phyloP scores from a whole-genome alignment of 768 basidiomycete species.

The Lanmaoa rubissima region DNA sequence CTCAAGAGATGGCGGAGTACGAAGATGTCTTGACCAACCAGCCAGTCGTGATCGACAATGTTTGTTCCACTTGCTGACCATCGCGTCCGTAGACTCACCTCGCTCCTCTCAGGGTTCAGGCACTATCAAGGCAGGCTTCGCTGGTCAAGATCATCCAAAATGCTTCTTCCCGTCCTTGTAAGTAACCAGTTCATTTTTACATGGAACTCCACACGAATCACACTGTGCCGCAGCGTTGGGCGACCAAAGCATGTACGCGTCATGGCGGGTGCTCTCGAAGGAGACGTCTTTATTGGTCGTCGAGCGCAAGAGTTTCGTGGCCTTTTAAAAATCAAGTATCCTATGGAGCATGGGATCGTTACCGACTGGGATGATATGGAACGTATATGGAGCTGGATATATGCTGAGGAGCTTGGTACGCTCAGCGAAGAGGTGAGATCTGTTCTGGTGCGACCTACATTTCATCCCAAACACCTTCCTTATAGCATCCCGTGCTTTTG shows the following conservation, averaged over 20 bases:
- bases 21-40: conserved; percentile 97
- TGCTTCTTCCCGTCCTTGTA: conserved; percentile 99
- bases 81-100: conserved; percentile 25
- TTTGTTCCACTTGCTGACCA: conserved; percentile 39
- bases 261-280: conserved; percentile 96
- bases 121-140: conserved; percentile 98
- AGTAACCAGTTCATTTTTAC: conserved; percentile 43
- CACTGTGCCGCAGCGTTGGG: conserved; percentile 64
- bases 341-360: conserved; percentile 98
- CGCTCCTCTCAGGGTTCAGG: conserved; percentile 79
- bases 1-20: conserved; percentile 69
- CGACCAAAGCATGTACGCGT: conserved; percentile 96
- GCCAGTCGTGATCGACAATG: conserved; percentile 98
- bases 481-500: conserved; percentile 91
- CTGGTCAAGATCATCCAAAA: conserved; percentile 98
- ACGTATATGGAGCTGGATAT: conserved; percentile 98
- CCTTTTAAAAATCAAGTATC: conserved; percentile 96
- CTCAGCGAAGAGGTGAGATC: conserved; percentile 88
- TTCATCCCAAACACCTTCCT: conserved; percentile 12
- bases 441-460: background rate
- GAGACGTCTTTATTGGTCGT: conserved; percentile 93
- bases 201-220: conserved; percentile 21
- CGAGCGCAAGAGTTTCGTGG: conserved; percentile 96
- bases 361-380: conserved; percentile 99
- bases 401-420: conserved; percentile 92